Conservation (phyloP, 148 eudicot species). For the Limonium bicolor region DNA sequence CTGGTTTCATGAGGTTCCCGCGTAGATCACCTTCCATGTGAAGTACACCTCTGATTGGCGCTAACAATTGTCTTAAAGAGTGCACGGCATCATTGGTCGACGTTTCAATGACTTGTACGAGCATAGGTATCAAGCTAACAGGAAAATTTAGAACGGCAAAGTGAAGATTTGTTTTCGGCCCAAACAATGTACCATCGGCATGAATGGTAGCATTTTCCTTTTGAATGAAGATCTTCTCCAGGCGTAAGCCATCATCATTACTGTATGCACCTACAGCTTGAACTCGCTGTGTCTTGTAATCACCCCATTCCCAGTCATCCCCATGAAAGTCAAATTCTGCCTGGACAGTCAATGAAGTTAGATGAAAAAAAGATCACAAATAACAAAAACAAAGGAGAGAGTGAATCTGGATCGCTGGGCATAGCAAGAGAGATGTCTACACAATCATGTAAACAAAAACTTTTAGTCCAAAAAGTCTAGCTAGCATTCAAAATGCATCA, state of each 20-base stretch:
- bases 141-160: constrained; percentile 98
- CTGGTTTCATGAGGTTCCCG: constrained; percentile 89
- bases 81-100: constrained; percentile 79
- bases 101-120: constrained; percentile 83
- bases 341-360: no score
- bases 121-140: constrained; percentile 87
- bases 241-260: constrained; percentile 93
- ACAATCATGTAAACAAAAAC: no score
- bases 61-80: constrained; percentile 70
- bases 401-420: no score
- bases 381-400: no score
- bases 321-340: constrained; percentile 98
- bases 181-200: constrained; percentile 92
- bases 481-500: no score
- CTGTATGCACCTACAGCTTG: constrained; percentile 94
- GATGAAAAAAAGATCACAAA: no score
- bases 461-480: no score
- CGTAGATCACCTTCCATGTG: constrained; percentile 99
- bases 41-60: constrained; percentile 84
- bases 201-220: constrained; percentile 96
- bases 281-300: constrained; percentile 88
- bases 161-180: constrained; percentile 95
- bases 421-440: no score
- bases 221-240: constrained; percentile 92
- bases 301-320: constrained; percentile 99